Conservation (phyloP, 345 rosid species). For the Linum tenue region DNA sequence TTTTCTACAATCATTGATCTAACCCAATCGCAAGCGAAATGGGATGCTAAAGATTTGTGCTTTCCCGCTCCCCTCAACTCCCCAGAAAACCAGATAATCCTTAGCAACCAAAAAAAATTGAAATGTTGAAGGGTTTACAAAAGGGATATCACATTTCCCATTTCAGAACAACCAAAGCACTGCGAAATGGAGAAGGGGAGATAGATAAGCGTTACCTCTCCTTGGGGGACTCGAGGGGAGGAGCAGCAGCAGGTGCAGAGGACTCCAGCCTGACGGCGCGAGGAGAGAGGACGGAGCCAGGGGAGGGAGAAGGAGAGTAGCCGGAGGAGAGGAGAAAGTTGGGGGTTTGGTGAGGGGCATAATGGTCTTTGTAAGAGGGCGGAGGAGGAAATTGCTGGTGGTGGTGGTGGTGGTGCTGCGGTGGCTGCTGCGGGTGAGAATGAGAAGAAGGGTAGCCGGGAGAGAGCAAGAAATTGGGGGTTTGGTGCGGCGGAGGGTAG, state of each 20-base stretch:
- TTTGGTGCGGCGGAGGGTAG: no score
- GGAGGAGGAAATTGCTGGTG: not conserved
- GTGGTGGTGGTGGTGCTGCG: no score
- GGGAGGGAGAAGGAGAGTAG: conserved; percentile 11
- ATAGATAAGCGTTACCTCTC: not conserved
- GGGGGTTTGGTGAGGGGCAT: conserved; percentile 16
- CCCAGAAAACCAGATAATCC: no score
- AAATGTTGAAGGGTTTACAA: no score
- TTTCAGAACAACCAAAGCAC: no score
- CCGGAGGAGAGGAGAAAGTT: conserved; percentile 17
- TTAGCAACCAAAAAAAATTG: no score
- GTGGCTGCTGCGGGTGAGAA: not conserved
- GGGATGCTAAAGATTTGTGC: no score
- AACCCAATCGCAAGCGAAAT: no score
- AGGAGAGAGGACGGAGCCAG: not conserved
- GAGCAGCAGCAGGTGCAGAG: not conserved
- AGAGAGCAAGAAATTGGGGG: conserved; percentile 17
- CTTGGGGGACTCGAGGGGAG: not conserved
- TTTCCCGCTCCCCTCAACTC: no score
- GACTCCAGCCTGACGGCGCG: not conserved
- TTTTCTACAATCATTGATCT: no score
- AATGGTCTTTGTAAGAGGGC: conserved; percentile 10
- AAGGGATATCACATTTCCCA: no score
- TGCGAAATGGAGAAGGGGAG: no score
- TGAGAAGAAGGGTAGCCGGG: not conserved